Evolutionary conservation across 441 rosid species (phyloP), one percentile per base, ranked within the genome.

Genomic region (Gossypium lobatum): DNA sequence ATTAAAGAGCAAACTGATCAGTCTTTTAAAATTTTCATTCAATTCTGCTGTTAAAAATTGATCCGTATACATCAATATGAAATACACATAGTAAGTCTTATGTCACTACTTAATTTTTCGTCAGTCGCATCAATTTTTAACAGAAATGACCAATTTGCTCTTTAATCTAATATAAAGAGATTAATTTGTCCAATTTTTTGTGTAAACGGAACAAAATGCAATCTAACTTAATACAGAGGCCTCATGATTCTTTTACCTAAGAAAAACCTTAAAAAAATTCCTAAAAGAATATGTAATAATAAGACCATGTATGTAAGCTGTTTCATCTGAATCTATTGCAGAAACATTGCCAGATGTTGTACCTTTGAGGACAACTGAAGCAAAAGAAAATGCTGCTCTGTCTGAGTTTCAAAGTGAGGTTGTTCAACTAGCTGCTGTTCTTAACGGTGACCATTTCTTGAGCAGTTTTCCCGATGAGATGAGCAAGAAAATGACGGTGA

Each of bases 401-500:
- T 92, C 97, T 0, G 86, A 94, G 74, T 94, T 94, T 76, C 98
- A 94, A 73, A 52, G 89, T 6, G 97, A 94, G 84, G 79, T 94
- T 1, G 97, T 94, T 79, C 98, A 94, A 72, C 82, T 94, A 58
- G 97, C 93, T 3, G 96, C 96, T 1, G 97, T 92, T 76, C 96
- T 94, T 8, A 92, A 87, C 0, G 98, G 98, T 0, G 98, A 94
- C 70, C 97, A 91, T 64, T 89, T 83, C 81, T 78, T 90, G 62
- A 91, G 91, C 85, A 93, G 96, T 77, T 93, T 84, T 79, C 98
- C 88, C 0, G 82, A 90, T 42, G 86, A 85, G 80, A 84, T 88
- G 86, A 77, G 90, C 73, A 88, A 86, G 88, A 90, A 88, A 77
- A 89, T 93, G 97, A 86, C 77, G 0, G 96, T 91, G 25, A 88